These are phyloP conservation scores for Termitomyces sp. DNA, from an alignment of 768 basidiomycete genomes.

Conservation along the genomic window DNA sequence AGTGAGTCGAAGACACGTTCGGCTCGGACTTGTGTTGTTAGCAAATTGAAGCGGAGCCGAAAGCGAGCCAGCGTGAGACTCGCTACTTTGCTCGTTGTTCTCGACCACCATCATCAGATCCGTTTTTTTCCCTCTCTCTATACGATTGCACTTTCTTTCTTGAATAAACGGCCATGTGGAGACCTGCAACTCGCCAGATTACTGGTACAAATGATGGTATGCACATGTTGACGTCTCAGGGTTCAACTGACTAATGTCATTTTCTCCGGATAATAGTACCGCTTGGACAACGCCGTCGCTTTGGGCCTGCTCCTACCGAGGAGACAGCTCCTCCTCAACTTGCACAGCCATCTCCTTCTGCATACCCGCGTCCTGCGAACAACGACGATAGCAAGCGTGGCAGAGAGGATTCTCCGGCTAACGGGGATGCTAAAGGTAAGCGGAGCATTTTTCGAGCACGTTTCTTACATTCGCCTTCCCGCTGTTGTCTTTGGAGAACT, in stretches of 20 bases:
- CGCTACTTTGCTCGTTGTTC: slow-evolving; percentile 20
- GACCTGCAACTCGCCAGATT: slow-evolving; percentile 82
- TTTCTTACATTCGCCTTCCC: slow-evolving; percentile 6
- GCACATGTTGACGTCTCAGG: slow-evolving; percentile 18
- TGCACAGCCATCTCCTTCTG: slow-evolving; percentile 82
- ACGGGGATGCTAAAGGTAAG: slow-evolving; percentile 74
- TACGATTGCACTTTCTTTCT: slow-evolving; percentile 25
- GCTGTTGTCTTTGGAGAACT: slow-evolving; percentile 15
- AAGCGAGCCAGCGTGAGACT: slow-evolving; percentile 16
- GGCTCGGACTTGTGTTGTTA: slow-evolving; percentile 11
- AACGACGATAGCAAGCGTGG: slow-evolving; percentile 55
- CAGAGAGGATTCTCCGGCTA: slow-evolving; percentile 61
- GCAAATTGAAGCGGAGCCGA: slow-evolving; percentile 29
- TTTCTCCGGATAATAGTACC: slow-evolving; percentile 45
- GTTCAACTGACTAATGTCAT: slow-evolving; percentile 12
- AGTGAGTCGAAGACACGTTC: background rate
- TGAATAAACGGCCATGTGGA: slow-evolving; percentile 63
- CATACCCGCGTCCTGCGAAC: slow-evolving; percentile 63
- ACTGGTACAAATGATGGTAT: slow-evolving; percentile 90
- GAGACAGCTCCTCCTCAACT: slow-evolving; percentile 79
- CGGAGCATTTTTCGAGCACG: slow-evolving; percentile 17
- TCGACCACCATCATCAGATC: slow-evolving; percentile 24
- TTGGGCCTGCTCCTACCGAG: slow-evolving; percentile 83
- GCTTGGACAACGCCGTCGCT: slow-evolving; percentile 83
- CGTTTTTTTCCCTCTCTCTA: slow-evolving; percentile 12